phyloP scores from a whole-genome alignment of 805 yeast species.

The Saccharomycopsis malanga region DNA sequence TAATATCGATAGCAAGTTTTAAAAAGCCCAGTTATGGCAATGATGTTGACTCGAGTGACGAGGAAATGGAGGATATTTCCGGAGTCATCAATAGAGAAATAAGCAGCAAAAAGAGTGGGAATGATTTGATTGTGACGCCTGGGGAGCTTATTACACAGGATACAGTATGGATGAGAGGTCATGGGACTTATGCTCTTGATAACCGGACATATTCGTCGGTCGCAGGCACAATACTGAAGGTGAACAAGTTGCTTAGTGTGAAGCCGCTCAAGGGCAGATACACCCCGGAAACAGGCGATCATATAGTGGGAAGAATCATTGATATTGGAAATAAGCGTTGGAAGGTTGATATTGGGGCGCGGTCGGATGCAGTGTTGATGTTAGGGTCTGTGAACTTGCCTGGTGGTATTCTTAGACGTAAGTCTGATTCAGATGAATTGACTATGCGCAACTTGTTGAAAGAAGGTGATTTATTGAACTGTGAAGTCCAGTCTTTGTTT shows the following conservation, averaged over 20 bases:
- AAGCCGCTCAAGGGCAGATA: conserved; percentile 82
- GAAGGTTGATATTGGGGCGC: conserved; percentile 96
- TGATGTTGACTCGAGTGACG: conserved; percentile 29
- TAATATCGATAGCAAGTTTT: conserved; percentile 19
- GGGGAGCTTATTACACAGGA: conserved; percentile 96
- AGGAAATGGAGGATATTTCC: conserved; percentile 24
- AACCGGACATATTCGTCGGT: conserved; percentile 82
- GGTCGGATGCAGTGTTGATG: conserved; percentile 85
- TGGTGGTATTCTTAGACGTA: conserved; percentile 92
- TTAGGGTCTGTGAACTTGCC: conserved; percentile 95
- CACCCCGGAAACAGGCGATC: conserved; percentile 94
- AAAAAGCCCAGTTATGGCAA: conserved; percentile 16
- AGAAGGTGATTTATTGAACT: conserved; percentile 93
- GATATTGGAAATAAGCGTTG: conserved; percentile 93
- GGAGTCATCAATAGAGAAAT: conserved; percentile 24
- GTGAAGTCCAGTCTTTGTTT: conserved; percentile 88
- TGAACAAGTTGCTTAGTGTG: conserved; percentile 80
- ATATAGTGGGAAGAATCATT: conserved; percentile 84
- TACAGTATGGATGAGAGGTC: conserved; percentile 97
- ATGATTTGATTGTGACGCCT: conserved; percentile 67
- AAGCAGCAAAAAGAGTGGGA: background rate
- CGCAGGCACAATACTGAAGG: conserved; percentile 83
- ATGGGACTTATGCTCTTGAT: conserved; percentile 80
- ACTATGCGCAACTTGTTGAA: conserved; percentile 92
- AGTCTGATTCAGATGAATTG: conserved; percentile 89